Evolutionary conservation across 345 rosid genomes (phyloP).

Genomic region (Syzygium jambos): DNA sequence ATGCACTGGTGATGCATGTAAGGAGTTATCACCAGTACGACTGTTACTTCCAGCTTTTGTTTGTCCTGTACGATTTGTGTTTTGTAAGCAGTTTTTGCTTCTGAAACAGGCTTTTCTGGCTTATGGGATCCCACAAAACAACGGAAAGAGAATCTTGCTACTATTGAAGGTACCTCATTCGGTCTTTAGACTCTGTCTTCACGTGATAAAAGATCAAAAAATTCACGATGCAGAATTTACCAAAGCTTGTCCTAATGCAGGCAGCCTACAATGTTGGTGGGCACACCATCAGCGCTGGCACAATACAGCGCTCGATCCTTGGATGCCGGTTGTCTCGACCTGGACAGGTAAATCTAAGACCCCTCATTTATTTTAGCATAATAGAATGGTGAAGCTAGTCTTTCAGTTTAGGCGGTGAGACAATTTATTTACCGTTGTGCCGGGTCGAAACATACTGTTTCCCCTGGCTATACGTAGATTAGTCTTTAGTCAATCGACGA

Average conservation of each 20-base stretch:
- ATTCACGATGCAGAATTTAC: neutral
- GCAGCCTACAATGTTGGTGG: slow-evolving; percentile 96
- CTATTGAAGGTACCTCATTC: slow-evolving; percentile 52
- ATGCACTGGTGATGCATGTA: slow-evolving; percentile 96
- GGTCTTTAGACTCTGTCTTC: neutral
- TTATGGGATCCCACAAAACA: slow-evolving; percentile 83
- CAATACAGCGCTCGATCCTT: slow-evolving; percentile 67
- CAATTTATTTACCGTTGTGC: neutral
- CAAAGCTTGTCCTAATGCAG: slow-evolving; percentile 24
- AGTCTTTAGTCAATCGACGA: neutral
- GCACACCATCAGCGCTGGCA: slow-evolving; percentile 75
- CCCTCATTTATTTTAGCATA: neutral
- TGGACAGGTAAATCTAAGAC: slow-evolving; percentile 52
- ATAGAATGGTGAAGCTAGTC: neutral
- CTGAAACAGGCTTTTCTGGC: slow-evolving; percentile 71
- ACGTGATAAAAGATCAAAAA: neutral
- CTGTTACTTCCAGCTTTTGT: neutral
- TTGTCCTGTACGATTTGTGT: neutral
- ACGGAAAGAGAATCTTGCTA: slow-evolving; percentile 65
- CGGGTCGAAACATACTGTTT: neutral
- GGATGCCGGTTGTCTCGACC: slow-evolving; percentile 88
- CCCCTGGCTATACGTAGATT: neutral
- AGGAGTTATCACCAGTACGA: neutral
- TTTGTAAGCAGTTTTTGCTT: neutral
- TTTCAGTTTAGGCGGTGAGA: neutral